Base-by-base conservation (phyloP, 139 green algal species). In the Volvox africanus region DNA sequence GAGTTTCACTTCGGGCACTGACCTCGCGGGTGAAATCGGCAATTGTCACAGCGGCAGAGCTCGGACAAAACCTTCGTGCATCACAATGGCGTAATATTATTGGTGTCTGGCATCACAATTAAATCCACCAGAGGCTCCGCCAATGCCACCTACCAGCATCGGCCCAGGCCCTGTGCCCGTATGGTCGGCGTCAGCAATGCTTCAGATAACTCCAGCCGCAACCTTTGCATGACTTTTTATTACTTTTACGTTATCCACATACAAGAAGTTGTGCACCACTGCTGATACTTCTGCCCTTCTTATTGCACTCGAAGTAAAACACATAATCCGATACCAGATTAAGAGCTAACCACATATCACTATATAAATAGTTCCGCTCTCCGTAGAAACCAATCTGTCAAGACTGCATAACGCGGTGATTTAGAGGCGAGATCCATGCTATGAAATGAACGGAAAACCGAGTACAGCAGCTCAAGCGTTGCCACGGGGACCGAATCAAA, bases 21-120 rank as follows among this genome's bases (percentile, higher is more conserved):
- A 90, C 86, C 86, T 90, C 86, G 1, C 22, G 9, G 0, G 73
- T 24, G 50, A 90, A 90, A 44, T 83, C 86, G 20, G 28, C 73
- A 32, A 90, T 33, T 21, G 50, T 84, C 1, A 65, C 55, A 22
- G 73, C 73, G 0, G 86, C 50, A 28, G 71, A n/a, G 73, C 30
- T 77, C 20, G 86, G 71, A 2, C 86, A 90, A 71, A 75, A 90
- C 86, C 86, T 90, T 55, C 44, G 67, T 26, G 14, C 18, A 32
- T 1, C 5, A 36, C 21, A 0, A 50, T 33, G 78, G 13, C 1
- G 36, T 68, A 13, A 68, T 36, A 30, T 73, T 11, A 73, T 73
- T 28, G 65, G 5, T 36, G 32, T 62, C 5, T 6, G 77, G 6
- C 22, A 26, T 26, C 67, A 14, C 11, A 75, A 75, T 26, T n/a